A percentile compares a stretch with the other conserved stretches of the same genome.
phyloP scores from a whole-genome alignment of 2,329 filamentous ascomycete species.

The Fusarium oligoseptatum region DNA sequence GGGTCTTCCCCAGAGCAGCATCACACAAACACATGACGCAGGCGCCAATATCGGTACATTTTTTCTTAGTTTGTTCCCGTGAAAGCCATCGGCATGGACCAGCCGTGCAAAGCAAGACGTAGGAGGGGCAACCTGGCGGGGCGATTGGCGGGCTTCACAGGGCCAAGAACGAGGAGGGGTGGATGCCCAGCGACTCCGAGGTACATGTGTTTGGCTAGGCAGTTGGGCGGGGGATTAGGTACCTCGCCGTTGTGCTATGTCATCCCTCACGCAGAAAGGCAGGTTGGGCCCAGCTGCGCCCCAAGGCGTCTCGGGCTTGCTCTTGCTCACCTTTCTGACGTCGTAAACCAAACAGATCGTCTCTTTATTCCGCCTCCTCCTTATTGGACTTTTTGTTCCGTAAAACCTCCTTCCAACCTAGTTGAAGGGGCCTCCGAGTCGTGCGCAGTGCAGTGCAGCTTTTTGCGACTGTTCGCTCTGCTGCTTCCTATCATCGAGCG shows the following conservation, averaged over 20 bases:
- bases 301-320: conserved; percentile 39
- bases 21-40: conserved; percentile 12
- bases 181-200: conserved; percentile 27
- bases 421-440: not conserved
- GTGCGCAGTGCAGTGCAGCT: not conserved
- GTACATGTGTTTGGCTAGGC: conserved; percentile 15
- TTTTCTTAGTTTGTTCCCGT: conserved; percentile 12
- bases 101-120: conserved; percentile 37
- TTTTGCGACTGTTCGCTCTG: conserved; percentile 6
- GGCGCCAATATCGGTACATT: conserved; percentile 34
- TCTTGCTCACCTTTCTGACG: conserved; percentile 40
- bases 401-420: conserved; percentile 10
- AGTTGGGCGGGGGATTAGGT: conserved; percentile 7
- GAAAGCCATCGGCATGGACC: conserved; percentile 23
- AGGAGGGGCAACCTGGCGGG: conserved; percentile 49
- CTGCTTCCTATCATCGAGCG: conserved; percentile 18
- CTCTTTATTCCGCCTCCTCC: conserved; percentile 26
- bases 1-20: conserved; percentile 17
- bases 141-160: conserved; percentile 21
- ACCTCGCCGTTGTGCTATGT: conserved; percentile 39
- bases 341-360: conserved; percentile 35
- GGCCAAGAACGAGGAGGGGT: conserved; percentile 29
- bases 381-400: conserved; percentile 19
- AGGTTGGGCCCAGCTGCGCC: conserved; percentile 45
- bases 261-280: conserved; percentile 35